Evolutionary conservation across 1,284 basidiomycete species (phyloP), one percentile per base, ranked within the genome.

Genomic region (Trichosporon coremiiforme): DNA sequence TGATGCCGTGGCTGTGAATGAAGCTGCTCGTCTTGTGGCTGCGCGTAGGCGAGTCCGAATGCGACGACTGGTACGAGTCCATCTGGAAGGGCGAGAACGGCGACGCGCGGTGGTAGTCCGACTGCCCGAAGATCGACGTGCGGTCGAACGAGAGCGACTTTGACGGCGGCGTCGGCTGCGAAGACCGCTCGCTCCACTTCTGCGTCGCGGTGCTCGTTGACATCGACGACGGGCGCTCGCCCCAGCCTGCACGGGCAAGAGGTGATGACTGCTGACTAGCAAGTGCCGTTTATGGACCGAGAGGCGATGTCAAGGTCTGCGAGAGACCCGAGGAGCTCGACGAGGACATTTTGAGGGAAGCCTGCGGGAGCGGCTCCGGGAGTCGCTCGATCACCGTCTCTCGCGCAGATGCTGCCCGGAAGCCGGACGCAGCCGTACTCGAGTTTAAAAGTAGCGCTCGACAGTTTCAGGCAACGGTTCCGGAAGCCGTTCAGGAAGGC

Each of bases 71-170:
- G 17, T 33, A 62, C 13, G 57, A 62, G 57, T 17, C 31, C 29
- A 62, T 33, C 29, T 62, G 57, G 22, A 33, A 62, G 15, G 57
- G 57, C 4, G 17, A 20, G 17, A 62, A 33, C 5, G 57, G 6
- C 31, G 57, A n/a, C 4, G 57, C 31, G 5, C 57, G 57, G 33
- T 33, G 57, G 31, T 62, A 22, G 17, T 62, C 57, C 8, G 29
- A 62, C 17, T 33, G 29, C 3, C 57, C 57, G 29, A 62, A 62
- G 57, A 62, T 33, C 4, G 57, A 62, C 17, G 20, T n/a, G 29
- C 57, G 57, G 57, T 62, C 57, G 29, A 62, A 33, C 15, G 57
- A 62, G 2, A 62, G 57, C 17, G 41, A 62, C 15, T 12, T 33
- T 31, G 57, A 62, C 10, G 57, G 57, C 15, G 57, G 57, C 8